Conservation (phyloP, 768 basidiomycete genomes). For the Agrocybe praecox region DNA sequence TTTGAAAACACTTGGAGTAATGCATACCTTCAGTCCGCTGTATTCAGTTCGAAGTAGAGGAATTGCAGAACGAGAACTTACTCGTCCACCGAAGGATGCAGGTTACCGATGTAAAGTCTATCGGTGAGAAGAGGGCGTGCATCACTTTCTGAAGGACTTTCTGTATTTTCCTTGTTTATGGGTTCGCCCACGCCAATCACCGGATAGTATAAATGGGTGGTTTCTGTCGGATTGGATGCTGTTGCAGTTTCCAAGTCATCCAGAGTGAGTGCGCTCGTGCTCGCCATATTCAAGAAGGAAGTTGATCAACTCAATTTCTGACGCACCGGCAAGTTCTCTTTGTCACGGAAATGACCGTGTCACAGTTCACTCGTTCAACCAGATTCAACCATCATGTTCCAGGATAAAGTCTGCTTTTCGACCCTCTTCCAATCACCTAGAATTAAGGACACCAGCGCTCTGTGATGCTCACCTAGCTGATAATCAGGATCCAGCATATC, state of each 20-base stretch:
- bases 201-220: constrained; percentile 22
- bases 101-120: constrained; percentile 88
- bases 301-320: constrained; percentile 54
- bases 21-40: constrained; percentile 60
- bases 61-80: constrained; percentile 32
- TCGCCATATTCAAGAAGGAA: constrained; percentile 41
- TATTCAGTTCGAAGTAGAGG: neutral
- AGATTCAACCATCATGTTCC: no score
- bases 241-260: constrained; percentile 14
- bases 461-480: no score
- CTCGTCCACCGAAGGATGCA: constrained; percentile 89
- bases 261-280: constrained; percentile 18
- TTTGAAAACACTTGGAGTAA: constrained; percentile 90
- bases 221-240: neutral
- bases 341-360: no score
- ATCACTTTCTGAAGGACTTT: constrained; percentile 8
- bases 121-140: constrained; percentile 56
- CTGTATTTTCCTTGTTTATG: neutral
- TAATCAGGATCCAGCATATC: no score
- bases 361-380: no score
- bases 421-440: no score
- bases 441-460: no score
- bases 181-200: neutral
- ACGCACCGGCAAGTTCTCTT: no score
- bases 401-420: no score